Percentiles rank a stretch among this genome's conserved stretches.
Evolutionary conservation across 148 eudicot species (phyloP).

Genomic region (Rhododendron simsii): DNA sequence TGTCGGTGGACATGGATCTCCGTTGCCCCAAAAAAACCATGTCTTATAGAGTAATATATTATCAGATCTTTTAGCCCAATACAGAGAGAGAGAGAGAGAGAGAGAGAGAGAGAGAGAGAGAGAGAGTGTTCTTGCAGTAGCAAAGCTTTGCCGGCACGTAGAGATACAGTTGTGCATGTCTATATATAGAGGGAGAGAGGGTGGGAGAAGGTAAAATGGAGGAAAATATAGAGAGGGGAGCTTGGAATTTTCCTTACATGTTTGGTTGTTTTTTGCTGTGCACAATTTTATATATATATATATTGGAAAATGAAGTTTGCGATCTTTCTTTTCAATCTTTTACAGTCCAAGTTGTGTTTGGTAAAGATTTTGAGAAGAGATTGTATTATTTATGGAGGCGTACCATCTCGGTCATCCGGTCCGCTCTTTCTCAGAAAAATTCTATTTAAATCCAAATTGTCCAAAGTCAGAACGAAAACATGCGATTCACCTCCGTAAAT

Average conservation of each 20-base stretch:
- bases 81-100: background rate
- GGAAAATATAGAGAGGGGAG: background rate
- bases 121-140: background rate
- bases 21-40: too few relatives aligned
- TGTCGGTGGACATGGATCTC: background rate
- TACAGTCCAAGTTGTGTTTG: too few relatives aligned
- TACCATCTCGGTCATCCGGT: fast-evolving
- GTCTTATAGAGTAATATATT: too few relatives aligned
- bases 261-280: background rate
- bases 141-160: background rate
- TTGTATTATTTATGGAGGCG: too few relatives aligned
- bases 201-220: background rate
- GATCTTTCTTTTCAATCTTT: too few relatives aligned
- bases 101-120: background rate
- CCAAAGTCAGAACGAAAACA: too few relatives aligned
- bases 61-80: too few relatives aligned
- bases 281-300: too few relatives aligned
- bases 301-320: background rate
- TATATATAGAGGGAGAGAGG: background rate
- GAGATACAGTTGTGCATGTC: background rate
- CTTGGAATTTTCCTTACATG: background rate
- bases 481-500: too few relatives aligned
- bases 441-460: too few relatives aligned
- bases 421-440: too few relatives aligned
- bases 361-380: too few relatives aligned